Conservation (phyloP, 2,329 filamentous ascomycete genomes). For the Raffaelea albimanens region DNA sequence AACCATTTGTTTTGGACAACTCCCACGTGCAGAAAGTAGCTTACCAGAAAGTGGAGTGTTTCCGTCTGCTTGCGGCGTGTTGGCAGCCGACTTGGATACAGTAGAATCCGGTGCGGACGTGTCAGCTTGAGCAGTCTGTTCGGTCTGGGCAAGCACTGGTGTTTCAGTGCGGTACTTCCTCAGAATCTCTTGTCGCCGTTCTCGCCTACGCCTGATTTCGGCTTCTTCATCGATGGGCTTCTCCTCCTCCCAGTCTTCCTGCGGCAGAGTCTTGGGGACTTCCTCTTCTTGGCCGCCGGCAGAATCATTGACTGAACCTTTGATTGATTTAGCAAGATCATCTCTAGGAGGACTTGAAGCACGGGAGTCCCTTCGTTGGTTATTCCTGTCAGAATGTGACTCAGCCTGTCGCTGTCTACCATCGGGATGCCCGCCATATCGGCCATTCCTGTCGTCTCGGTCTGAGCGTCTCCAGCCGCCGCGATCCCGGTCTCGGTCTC, state of each 20-base stretch:
- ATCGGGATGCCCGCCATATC: conserved; percentile 18
- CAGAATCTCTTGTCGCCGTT: conserved; percentile 73
- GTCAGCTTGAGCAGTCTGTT: conserved; percentile 50
- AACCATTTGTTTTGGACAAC: too few species aligned
- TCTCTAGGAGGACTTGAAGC: background rate
- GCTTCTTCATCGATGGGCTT: conserved; percentile 69
- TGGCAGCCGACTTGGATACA: conserved; percentile 27
- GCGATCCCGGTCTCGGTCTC: conserved; percentile 16
- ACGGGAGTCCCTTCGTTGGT: too few species aligned
- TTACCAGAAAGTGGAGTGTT: conserved; percentile 40
- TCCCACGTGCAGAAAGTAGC: too few species aligned
- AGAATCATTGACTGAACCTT: conserved; percentile 33
- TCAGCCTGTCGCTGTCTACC: conserved; percentile 19
- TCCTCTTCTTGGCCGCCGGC: background rate
- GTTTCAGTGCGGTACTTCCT: conserved; percentile 70
- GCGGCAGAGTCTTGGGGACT: conserved; percentile 7
- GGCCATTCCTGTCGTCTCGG: conserved; percentile 17
- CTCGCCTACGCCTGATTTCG: conserved; percentile 75
- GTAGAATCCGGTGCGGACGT: conserved; percentile 46
- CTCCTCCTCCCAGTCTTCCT: conserved; percentile 40
- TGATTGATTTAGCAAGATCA: conserved; percentile 51
- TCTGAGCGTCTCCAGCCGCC: conserved; percentile 24
- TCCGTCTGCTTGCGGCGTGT: conserved; percentile 28
- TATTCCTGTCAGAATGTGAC: conserved; percentile 30
- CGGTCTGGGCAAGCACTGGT: conserved; percentile 65